Evolutionary conservation across 2,329 filamentous ascomycete species (phyloP), one percentile per base, ranked within the genome.

Genomic region (Penicillium glabrum): DNA sequence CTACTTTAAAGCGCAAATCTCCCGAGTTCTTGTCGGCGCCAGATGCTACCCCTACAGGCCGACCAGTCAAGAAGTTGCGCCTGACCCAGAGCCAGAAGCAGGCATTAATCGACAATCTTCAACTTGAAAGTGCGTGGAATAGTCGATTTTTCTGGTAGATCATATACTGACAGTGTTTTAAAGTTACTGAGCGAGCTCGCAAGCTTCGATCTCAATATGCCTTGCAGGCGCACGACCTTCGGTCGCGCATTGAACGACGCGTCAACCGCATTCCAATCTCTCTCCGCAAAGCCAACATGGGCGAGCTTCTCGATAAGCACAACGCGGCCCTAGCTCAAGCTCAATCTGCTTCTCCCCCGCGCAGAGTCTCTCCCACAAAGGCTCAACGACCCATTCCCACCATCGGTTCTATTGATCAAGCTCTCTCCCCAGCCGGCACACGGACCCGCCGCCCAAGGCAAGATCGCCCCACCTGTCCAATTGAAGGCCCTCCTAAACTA

Each of bases 191-290:
- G 77, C 86, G 93, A 72, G 90, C 91, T 60, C 86, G 93, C 66
- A 92, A 93, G 74, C 81, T 98, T 59, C 86, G 93, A 67, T 89
- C 93, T 7, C 92, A 96, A 72, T 96, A 96, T 78, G 88, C 89
- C 57, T 83, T 96, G 10, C 93, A 96, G 75, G 90, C 92, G 23
- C 89, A 93, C 73, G 90, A 90, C 61, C 83, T 98, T 39, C 86
- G 89, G 59, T 88, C 91, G 58, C 88, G 93, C 59, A 88, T 99
- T 51, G 93, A 97, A 75, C 89, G 96, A 77, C 90, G 95, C 76
- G 84, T 98, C 73, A 96, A 97, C 72, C 88, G 95, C 53, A 95
- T 98, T 51, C 95, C 95, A 8, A 84, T 86, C 66, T 83, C 87
- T 16, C 78, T 96, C 61, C 87, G 93, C 58, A 90, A 89, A 69